phyloP scores from a whole-genome alignment of 2,329 filamentous ascomycete species.

The Chalaropsis thielavioides region DNA sequence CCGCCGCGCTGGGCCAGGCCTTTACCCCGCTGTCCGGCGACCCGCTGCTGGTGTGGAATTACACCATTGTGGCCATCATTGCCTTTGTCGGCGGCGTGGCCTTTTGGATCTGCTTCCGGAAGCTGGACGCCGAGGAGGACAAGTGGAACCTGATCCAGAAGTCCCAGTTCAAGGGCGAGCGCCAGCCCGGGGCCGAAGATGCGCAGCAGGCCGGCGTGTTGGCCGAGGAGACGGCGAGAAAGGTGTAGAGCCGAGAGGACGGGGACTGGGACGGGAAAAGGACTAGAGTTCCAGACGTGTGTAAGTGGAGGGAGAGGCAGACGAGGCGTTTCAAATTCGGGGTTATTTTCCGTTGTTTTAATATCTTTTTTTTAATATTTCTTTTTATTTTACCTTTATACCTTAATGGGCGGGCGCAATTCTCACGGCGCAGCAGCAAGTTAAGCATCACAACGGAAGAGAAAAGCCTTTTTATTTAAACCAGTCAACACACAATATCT shows the following conservation, averaged over 20 bases:
- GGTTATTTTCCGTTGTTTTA: neutral
- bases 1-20: conserved; percentile 55
- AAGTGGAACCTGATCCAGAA: conserved; percentile 47
- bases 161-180: conserved; percentile 30
- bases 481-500: too few species aligned
- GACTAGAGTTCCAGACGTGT: neutral
- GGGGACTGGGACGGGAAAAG: neutral
- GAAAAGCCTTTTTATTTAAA: too few species aligned
- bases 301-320: neutral
- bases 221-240: conserved; percentile 7
- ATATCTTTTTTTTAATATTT: neutral
- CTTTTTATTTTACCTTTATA: neutral
- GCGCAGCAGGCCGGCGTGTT: conserved; percentile 14
- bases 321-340: neutral
- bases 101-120: conserved; percentile 55
- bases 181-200: conserved; percentile 25
- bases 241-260: conserved; percentile 6
- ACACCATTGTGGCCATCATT: conserved; percentile 46
- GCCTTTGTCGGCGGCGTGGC: conserved; percentile 45
- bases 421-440: neutral
- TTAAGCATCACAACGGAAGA: neutral
- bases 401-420: neutral
- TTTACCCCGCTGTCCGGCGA: conserved; percentile 47
- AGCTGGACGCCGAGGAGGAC: conserved; percentile 55
- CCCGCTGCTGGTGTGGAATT: conserved; percentile 59